These are phyloP conservation scores for Paraconiothyrium brasiliense DNA, from an alignment of 2,329 filamentous ascomycete genomes.

Conservation along the genomic window DNA sequence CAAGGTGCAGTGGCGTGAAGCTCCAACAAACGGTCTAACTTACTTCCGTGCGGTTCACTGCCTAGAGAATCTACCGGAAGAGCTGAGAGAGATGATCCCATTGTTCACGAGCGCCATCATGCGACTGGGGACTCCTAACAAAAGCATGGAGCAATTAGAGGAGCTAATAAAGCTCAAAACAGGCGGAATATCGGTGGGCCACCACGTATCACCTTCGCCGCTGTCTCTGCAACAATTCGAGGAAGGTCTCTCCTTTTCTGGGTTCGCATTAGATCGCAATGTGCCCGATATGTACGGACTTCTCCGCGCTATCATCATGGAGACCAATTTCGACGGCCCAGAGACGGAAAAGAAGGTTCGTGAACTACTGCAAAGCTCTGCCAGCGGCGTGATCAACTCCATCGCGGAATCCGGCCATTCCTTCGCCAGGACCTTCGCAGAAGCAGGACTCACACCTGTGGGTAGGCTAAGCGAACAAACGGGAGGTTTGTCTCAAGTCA, in stretches of 20 bases:
- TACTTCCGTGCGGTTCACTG: conserved; percentile 92
- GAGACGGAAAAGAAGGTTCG: conserved; percentile 83
- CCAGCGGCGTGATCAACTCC: conserved; percentile 89
- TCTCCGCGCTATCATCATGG: conserved; percentile 78
- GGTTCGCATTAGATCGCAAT: conserved; percentile 89
- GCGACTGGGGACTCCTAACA: conserved; percentile 87
- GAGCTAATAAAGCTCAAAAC: conserved; percentile 97
- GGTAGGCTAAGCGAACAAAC: conserved; percentile 83
- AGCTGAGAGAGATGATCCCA: conserved; percentile 84
- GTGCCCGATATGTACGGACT: conserved; percentile 91
- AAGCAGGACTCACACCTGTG: conserved; percentile 77
- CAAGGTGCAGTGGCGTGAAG: conserved; percentile 87
- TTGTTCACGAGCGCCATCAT: conserved; percentile 93
- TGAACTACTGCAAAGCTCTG: conserved; percentile 84
- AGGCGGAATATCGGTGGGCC: conserved; percentile 84
- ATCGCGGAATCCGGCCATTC: conserved; percentile 91
- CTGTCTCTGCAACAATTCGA: conserved; percentile 73
- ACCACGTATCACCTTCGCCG: conserved; percentile 83
- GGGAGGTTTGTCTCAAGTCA: conserved; percentile 89
- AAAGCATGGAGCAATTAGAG: conserved; percentile 93
- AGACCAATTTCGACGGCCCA: conserved; percentile 88
- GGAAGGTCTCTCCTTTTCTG: conserved; percentile 85
- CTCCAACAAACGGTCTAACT: conserved; percentile 92
- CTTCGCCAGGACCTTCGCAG: conserved; percentile 84
- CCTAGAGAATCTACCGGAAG: conserved; percentile 80